Evolutionary conservation across 805 yeast species (phyloP), one percentile per base, ranked within the genome.

Genomic region (Wickerhamiella vanderwaltii): DNA sequence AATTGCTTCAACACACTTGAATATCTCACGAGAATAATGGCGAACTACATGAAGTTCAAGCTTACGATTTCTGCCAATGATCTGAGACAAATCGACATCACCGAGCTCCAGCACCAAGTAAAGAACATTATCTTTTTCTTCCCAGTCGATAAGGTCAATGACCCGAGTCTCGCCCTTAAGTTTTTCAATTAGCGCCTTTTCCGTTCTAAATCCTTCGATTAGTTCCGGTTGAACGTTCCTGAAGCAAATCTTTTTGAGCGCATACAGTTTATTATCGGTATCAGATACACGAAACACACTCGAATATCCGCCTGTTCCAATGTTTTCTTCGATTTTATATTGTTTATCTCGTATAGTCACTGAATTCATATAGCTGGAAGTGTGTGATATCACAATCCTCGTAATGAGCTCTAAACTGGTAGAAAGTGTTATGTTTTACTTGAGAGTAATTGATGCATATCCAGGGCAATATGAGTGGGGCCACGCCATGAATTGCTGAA

Each of bases 61-160:
- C 13, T 17, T 32, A 15, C 24, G 23, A 4, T 19, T 19, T 6
- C 18, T 32, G 18, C 20, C 15, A 13, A 33, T 33, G 11, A 33
- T 33, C 5, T 25, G 13, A 18, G 18, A 25, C 6, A 33, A 17
- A 12, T 20, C 26, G 5, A 22, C 18, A 13, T 33, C 36, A 11
- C 36, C 36, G 12, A 33, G 26, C 13, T 33, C 36, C 36, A 20
- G 18, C 35, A 32, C 23, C 5, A 32, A 15, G 18, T 32, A 32
- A 6, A 32, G 9, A 12, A 22, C 9, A 4, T 12, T 9, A 22
- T 33, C 26, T 19, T 6, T 11, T 22, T 33, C 26, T n/a, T 20
- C 36, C 12, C 36, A 20, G 4, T 11, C 26, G 13, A 20, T n/a
- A 33, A 20, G 22, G 18, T 33, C 9, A 3, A 33, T 33, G 6